Evolutionary conservation across 257 asterid species (phyloP).

Genomic region (Ehretia macrophylla): DNA sequence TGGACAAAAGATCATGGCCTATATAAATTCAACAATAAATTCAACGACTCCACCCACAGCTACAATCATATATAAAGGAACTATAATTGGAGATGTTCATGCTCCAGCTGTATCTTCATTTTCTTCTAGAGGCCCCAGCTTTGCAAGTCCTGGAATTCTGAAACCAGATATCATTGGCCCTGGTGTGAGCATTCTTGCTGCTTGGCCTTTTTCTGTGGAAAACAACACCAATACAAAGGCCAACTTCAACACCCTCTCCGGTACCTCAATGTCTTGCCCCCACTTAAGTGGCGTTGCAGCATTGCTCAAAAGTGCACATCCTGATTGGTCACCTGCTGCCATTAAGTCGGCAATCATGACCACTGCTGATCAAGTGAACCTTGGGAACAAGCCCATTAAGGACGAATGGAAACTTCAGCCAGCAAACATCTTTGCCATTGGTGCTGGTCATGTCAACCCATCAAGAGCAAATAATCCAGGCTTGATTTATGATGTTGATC

Average conservation of each 20-base stretch:
- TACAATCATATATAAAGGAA: slow-evolving; percentile 34
- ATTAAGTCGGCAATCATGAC: slow-evolving; percentile 58
- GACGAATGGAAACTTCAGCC: slow-evolving; percentile 23
- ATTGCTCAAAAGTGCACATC: slow-evolving; percentile 35
- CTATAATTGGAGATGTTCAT: slow-evolving; percentile 29
- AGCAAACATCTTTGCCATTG: slow-evolving; percentile 30
- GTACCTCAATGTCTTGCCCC: slow-evolving; percentile 60
- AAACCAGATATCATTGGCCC: slow-evolving; percentile 70
- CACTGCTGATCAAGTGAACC: slow-evolving; percentile 35
- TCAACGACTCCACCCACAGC: slow-evolving; percentile 13
- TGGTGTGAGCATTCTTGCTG: slow-evolving; percentile 47
- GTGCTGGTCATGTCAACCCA: slow-evolving; percentile 53
- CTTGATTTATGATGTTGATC: slow-evolving; percentile 36
- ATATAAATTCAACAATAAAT: slow-evolving; percentile 20
- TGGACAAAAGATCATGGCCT: slow-evolving; percentile 17
- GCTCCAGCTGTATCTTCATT: slow-evolving; percentile 41
- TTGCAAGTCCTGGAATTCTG: slow-evolving; percentile 34
- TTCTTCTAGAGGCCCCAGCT: slow-evolving; percentile 49
- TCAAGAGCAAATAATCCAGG: slow-evolving; percentile 45
- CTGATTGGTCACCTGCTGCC: slow-evolving; percentile 46
- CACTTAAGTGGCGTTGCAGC: slow-evolving; percentile 48
- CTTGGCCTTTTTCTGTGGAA: slow-evolving; percentile 39
- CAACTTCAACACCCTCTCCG: slow-evolving; percentile 39
- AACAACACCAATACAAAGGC: slow-evolving; percentile 18
- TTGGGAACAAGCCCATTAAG: slow-evolving; percentile 16